Evolutionary conservation across 2,329 filamentous ascomycete species (phyloP).

Genomic region (Ophiostoma sp.): DNA sequence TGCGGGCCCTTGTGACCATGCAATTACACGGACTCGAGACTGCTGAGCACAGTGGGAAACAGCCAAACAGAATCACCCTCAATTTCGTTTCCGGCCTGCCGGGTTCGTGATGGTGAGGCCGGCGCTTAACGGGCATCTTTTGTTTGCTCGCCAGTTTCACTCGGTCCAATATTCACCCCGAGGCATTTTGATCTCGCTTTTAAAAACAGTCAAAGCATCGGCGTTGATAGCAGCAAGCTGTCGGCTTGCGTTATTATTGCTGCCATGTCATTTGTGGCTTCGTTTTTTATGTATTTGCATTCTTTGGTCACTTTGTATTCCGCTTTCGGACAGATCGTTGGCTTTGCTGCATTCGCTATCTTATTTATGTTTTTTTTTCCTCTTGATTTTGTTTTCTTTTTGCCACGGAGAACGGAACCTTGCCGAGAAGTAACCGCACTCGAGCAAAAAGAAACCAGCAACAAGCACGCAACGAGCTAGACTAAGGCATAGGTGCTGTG

Average conservation of each 20-base stretch:
- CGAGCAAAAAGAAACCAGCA: background rate
- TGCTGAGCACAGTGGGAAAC: background rate
- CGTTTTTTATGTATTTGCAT: background rate
- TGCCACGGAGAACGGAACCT: background rate
- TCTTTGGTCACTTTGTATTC: background rate
- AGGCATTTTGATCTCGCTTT: background rate
- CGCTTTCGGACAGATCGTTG: background rate
- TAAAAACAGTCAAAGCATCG: background rate
- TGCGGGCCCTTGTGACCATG: slow-evolving; percentile 1
- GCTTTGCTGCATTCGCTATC: background rate
- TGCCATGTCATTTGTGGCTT: background rate
- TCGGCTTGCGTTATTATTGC: background rate
- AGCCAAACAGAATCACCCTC: slow-evolving; percentile 1
- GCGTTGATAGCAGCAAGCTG: background rate
- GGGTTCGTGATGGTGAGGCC: slow-evolving; percentile 20
- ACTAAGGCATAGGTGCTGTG: background rate
- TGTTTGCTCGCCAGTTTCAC: slow-evolving; percentile 22
- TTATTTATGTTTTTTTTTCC: background rate
- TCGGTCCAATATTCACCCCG: slow-evolving; percentile 26
- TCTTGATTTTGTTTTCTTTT: background rate
- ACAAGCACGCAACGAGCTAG: background rate
- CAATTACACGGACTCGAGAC: slow-evolving; percentile 11
- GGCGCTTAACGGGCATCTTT: slow-evolving; percentile 26
- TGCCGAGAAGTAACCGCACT: background rate
- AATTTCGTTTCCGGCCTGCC: slow-evolving; percentile 27